Conservation (phyloP, 1,284 basidiomycete genomes). For the Filobasidium uniguttulatum region DNA sequence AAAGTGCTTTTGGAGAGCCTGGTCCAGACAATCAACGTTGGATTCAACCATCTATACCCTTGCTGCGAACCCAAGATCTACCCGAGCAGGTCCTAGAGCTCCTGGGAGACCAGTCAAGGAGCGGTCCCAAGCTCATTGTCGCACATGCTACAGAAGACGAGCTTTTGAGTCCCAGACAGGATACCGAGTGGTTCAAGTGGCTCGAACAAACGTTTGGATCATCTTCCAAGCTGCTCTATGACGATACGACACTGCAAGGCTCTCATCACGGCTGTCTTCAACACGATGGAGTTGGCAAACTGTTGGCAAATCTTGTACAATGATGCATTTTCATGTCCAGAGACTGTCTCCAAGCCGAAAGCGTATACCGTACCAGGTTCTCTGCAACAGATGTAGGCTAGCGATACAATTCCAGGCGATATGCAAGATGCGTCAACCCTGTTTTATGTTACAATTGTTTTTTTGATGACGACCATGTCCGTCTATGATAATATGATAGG, state of each 20-base stretch:
- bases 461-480: too few relatives aligned
- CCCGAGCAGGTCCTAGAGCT: neutral
- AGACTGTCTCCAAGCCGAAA: neutral
- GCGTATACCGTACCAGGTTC: too few relatives aligned
- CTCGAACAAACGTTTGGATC: neutral
- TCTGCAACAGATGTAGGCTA: too few relatives aligned
- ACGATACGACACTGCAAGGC: constrained; percentile 5
- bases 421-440: too few relatives aligned
- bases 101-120: neutral
- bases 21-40: neutral
- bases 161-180: constrained; percentile 8
- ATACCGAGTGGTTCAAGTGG: neutral
- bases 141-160: constrained; percentile 15
- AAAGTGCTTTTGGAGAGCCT: constrained; percentile 9
- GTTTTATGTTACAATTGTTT: too few relatives aligned
- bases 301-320: constrained; percentile 9
- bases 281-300: constrained; percentile 8
- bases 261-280: constrained; percentile 15
- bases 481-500: too few relatives aligned
- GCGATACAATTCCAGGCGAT: too few relatives aligned
- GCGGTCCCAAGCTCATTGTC: constrained; percentile 3
- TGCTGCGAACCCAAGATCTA: neutral
- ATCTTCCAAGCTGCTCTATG: neutral
- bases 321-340: too few relatives aligned
- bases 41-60: neutral